Evolutionary conservation across 768 basidiomycete genomes (phyloP).

Genomic region (Amanita rimosa): DNA sequence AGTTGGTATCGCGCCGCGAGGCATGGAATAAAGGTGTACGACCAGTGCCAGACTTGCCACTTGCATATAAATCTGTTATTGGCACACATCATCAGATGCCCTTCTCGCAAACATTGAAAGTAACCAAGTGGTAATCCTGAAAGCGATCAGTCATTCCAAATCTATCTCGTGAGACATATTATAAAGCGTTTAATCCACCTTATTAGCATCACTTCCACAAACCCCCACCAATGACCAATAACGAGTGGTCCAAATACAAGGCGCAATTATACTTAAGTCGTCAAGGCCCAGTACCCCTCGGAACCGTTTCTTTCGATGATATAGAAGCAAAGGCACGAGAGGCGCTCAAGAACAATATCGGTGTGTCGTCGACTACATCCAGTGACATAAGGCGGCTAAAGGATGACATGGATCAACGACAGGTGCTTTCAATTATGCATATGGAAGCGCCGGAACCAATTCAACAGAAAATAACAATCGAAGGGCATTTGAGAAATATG

Average conservation of each 20-base stretch:
- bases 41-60: no score
- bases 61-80: no score
- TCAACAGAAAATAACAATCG: slow-evolving; percentile 60
- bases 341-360: slow-evolving; percentile 42
- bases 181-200: no score
- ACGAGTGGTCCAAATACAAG: slow-evolving; percentile 30
- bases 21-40: no score
- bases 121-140: no score
- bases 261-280: slow-evolving; percentile 25
- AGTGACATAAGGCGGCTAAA: not conserved
- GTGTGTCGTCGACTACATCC: slow-evolving; percentile 19
- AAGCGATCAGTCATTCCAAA: not conserved
- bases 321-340: slow-evolving; percentile 61
- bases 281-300: slow-evolving; percentile 33
- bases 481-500: slow-evolving; percentile 51
- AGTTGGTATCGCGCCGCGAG: no score
- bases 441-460: slow-evolving; percentile 64
- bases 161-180: no score
- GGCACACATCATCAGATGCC: no score
- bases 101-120: no score
- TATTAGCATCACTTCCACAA: not conserved
- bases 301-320: slow-evolving; percentile 49
- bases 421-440: slow-evolving; percentile 68
- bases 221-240: slow-evolving; percentile 5
- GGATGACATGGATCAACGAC: no score